Evolutionary conservation across 208 protist species (phyloP).

Genomic region (Leishmania guyanensis): DNA sequence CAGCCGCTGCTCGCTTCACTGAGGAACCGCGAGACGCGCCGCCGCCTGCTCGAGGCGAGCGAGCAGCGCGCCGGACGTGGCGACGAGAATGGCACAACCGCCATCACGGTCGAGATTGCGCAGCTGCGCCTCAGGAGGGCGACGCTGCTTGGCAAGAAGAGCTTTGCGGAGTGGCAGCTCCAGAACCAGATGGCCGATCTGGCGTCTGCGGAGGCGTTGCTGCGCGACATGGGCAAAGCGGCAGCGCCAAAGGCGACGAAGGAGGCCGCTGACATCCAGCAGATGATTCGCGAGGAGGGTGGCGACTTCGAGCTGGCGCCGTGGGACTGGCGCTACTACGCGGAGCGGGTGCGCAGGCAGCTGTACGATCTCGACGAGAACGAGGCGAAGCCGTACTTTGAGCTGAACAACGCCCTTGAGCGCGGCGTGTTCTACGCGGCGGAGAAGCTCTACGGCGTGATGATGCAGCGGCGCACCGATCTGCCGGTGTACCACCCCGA

Average conservation of each 20-base stretch:
- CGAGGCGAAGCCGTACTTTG: conserved; percentile 57
- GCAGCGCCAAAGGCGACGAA: conserved; percentile 9
- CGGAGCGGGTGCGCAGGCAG: conserved; percentile 49
- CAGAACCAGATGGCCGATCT: conserved; percentile 54
- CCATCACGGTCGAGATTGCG: conserved; percentile 33
- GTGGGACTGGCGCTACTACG: conserved; percentile 62
- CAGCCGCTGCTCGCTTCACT: conserved; percentile 48
- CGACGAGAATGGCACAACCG: conserved; percentile 29
- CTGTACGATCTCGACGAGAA: conserved; percentile 51
- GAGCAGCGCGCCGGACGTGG: conserved; percentile 13
- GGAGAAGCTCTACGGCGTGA: conserved; percentile 58
- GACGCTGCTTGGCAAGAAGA: conserved; percentile 43
- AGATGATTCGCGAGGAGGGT: conserved; percentile 29
- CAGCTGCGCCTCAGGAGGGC: conserved; percentile 48
- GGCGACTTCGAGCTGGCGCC: conserved; percentile 40
- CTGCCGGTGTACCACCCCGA: conserved; percentile 55
- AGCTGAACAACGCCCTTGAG: conserved; percentile 56
- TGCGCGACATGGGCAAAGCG: conserved; percentile 25
- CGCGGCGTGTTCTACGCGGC: conserved; percentile 56
- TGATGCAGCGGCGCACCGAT: conserved; percentile 43
- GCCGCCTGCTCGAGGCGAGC: conserved; percentile 46
- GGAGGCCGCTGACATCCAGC: conserved; percentile 40
- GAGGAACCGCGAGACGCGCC: conserved; percentile 41
- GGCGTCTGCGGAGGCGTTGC: conserved; percentile 30
- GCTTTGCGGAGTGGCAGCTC: conserved; percentile 55